Conservation (phyloP, 2,329 filamentous ascomycete genomes). For the Dothistroma pini region DNA sequence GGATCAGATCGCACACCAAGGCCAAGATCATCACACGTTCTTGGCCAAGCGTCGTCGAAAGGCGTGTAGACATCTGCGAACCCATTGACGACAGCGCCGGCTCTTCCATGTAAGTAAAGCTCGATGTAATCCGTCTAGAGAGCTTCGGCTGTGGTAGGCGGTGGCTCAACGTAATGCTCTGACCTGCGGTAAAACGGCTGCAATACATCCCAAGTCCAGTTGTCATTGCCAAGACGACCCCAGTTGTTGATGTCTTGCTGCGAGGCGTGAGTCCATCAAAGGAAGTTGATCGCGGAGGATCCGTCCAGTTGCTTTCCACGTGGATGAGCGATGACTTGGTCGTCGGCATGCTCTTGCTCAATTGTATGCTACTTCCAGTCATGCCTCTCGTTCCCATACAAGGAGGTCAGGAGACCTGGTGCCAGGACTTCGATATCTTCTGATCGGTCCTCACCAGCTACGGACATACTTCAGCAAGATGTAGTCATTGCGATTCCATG, state of each 20-base stretch:
- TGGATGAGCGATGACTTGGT: constrained; percentile 15
- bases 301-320: constrained; percentile 39
- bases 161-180: constrained; percentile 9
- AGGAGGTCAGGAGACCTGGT: constrained; percentile 12
- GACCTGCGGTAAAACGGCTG: constrained; percentile 16
- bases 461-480: neutral
- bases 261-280: constrained; percentile 18
- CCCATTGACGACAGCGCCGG: constrained; percentile 34
- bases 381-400: constrained; percentile 17
- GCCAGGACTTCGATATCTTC: constrained; percentile 17
- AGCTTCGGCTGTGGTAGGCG: constrained; percentile 1
- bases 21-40: constrained; percentile 21
- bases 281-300: constrained; percentile 37
- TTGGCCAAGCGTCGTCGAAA: constrained; percentile 26
- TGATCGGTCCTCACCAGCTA: constrained; percentile 11
- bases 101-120: constrained; percentile 30
- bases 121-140: constrained; percentile 20
- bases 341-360: constrained; percentile 9
- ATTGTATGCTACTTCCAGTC: constrained; percentile 20
- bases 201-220: constrained; percentile 37
- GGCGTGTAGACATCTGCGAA: constrained; percentile 34
- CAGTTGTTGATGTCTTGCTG: constrained; percentile 32
- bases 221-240: constrained; percentile 28
- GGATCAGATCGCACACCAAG: constrained; percentile 29
- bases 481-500: neutral